phyloP scores from a whole-genome alignment of 2,329 filamentous ascomycete species.

The Cyphellophora attinorum region DNA sequence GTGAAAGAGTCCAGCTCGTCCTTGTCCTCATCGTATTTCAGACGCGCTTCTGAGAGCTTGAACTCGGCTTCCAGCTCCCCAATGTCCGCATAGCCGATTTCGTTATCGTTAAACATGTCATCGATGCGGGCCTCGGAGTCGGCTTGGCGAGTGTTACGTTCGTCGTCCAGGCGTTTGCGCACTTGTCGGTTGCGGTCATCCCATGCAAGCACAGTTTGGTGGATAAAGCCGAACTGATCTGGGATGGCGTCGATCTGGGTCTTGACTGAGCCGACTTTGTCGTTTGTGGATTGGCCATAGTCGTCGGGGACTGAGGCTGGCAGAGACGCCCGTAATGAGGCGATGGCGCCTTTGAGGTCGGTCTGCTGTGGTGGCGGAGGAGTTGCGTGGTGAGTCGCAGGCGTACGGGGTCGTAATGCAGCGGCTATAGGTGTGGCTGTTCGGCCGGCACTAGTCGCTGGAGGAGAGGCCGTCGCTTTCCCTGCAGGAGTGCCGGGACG shows the following conservation, averaged over 20 bases:
- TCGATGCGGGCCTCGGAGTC: slow-evolving; percentile 45
- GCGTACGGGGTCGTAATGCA: neutral
- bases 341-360: neutral
- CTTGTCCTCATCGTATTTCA: slow-evolving; percentile 44
- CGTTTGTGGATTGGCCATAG: slow-evolving; percentile 3
- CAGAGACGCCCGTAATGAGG: neutral
- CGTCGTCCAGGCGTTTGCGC: slow-evolving; percentile 37
- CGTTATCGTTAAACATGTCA: slow-evolving; percentile 44
- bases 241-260: slow-evolving; percentile 17
- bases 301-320: neutral
- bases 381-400: too few relatives aligned
- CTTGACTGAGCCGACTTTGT: slow-evolving; percentile 8
- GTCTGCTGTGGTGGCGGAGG: too few relatives aligned
- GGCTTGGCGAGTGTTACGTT: slow-evolving; percentile 40
- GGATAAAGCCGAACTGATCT: slow-evolving; percentile 35
- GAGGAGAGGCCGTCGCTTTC: too few relatives aligned
- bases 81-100: slow-evolving; percentile 50
- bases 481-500: neutral
- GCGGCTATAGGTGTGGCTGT: neutral
- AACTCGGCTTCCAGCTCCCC: slow-evolving; percentile 46
- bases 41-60: slow-evolving; percentile 40
- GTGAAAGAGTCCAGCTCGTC: slow-evolving; percentile 43
- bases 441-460: neutral
- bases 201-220: slow-evolving; percentile 33
- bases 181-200: slow-evolving; percentile 34